Evolutionary conservation across 1,284 basidiomycete species (phyloP), one percentile per base, ranked within the genome.

Genomic region (Singerocomus rubriflavus): DNA sequence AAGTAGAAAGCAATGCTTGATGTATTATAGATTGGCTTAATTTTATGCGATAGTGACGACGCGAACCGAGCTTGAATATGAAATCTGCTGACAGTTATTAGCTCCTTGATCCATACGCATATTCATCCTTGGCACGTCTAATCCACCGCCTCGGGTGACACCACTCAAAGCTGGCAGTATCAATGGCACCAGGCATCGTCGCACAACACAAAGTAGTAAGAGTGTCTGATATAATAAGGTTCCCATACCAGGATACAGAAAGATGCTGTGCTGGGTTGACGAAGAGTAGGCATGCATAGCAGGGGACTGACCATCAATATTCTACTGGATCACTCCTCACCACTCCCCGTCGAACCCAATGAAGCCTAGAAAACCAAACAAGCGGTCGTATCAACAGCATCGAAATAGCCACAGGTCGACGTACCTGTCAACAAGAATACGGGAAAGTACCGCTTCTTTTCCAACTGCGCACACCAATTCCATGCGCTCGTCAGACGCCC

Each of bases 291-390:
- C 7, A 37, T 33, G n/a, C 5, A 39, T 27, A 43, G 9, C 14
- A 42, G 33, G n/a, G 2, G 25, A 42, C 21, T 7, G 26, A 25
- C 13, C 2, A 43, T 36, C 39, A 4, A 16, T 4, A 37, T 30
- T 8, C 26, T 25, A n/a, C 1, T n/a, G 25, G 30, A 31, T 41
- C 47, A 13, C 3, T 2, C 26, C 47, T 65, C 68, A 91, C 88
- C 88, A 91, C 53, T 88, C 84, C 50, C 88, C 88, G 63, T 91
- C 88, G 58, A 91, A 91, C 29, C 88, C 88, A 57, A 85, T 76
- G 61, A 91, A 91, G 4, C 88, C 86, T 87, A 52, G 5, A 4
- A 17, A 3, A 7, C 27, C n/a, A n/a, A n/a, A n/a, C n/a, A n/a
- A n/a, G 32, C 9, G 8, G 13, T 41, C 17, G 3, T 33, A 17